Conservation (phyloP, 306 rosid genomes). For the Lathyrus sativus region DNA sequence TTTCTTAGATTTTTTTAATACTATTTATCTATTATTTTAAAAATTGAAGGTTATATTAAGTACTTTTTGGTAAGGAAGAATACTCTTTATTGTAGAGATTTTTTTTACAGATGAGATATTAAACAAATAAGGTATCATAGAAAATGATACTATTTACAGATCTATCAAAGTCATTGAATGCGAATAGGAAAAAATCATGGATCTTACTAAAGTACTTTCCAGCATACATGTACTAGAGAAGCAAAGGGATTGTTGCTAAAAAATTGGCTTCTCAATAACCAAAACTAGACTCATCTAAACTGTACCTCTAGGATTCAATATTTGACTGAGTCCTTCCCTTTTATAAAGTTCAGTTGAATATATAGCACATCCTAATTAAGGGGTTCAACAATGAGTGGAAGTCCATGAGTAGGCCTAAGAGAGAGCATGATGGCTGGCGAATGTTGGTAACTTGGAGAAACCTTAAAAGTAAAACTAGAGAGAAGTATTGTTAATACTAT, state of each 20-base stretch:
- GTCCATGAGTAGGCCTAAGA: conserved; percentile 58
- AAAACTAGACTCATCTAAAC: neutral
- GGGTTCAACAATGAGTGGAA: conserved; percentile 48
- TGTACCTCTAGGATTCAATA: neutral
- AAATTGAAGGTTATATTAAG: neutral
- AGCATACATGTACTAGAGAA: conserved; percentile 1
- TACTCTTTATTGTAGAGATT: no score
- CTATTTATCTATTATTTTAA: no score
- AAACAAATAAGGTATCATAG: neutral
- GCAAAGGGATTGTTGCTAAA: neutral
- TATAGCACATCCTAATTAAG: conserved; percentile 33
- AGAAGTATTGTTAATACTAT: conserved; percentile 65
- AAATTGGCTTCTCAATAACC: conserved; percentile 1
- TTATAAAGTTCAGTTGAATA: neutral
- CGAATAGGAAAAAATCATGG: neutral
- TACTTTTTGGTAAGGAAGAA: neutral
- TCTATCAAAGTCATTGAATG: neutral
- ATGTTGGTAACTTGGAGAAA: conserved; percentile 67
- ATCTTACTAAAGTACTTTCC: neutral
- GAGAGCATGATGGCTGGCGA: conserved; percentile 77
- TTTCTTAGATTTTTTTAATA: no score
- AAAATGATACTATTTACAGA: neutral
- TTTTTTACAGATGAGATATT: neutral
- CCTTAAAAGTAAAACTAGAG: conserved; percentile 60
- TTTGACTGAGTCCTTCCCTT: neutral